phyloP scores from a whole-genome alignment of 2,329 filamentous ascomycete species.

The Colletotrichum sublineola region DNA sequence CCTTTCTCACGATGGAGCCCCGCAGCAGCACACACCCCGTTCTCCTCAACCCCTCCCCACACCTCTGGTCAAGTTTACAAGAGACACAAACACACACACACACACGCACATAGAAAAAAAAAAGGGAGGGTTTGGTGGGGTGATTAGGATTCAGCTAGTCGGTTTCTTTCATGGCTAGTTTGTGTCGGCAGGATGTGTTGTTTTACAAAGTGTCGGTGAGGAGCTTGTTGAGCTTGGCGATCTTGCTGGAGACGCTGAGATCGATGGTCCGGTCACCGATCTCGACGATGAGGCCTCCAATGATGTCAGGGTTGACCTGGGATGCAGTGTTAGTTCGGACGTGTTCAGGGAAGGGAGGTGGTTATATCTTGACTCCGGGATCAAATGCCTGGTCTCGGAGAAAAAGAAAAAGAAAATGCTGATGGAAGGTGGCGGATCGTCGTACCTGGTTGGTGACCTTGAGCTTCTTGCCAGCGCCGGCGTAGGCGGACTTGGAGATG shows the following conservation, averaged over 20 bases:
- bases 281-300: slow-evolving; percentile 94
- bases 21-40: slow-evolving; percentile 8
- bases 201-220: slow-evolving; percentile 96
- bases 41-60: slow-evolving; percentile 4
- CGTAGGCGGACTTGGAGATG: slow-evolving; percentile 89
- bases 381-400: not conserved
- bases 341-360: not conserved
- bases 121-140: slow-evolving; percentile 16
- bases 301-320: slow-evolving; percentile 92
- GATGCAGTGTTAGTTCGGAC: slow-evolving; percentile 16
- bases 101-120: slow-evolving; percentile 36
- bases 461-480: slow-evolving; percentile 94
- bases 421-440: slow-evolving; percentile 44
- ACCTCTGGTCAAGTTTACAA: slow-evolving; percentile 34
- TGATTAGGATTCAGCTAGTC: slow-evolving; percentile 37
- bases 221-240: slow-evolving; percentile 99
- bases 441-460: slow-evolving; percentile 91
- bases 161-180: slow-evolving; percentile 21
- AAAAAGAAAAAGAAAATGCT: not conserved
- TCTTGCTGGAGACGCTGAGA: slow-evolving; percentile 93
- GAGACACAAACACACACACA: slow-evolving; percentile 23
- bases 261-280: slow-evolving; percentile 98
- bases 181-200: slow-evolving; percentile 30
- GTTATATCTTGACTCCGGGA: not conserved
- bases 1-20: slow-evolving; percentile 4